Evolutionary conservation across 768 basidiomycete species (phyloP), one percentile per base, ranked within the genome.

Genomic region (Leccinum fibrillosum): DNA sequence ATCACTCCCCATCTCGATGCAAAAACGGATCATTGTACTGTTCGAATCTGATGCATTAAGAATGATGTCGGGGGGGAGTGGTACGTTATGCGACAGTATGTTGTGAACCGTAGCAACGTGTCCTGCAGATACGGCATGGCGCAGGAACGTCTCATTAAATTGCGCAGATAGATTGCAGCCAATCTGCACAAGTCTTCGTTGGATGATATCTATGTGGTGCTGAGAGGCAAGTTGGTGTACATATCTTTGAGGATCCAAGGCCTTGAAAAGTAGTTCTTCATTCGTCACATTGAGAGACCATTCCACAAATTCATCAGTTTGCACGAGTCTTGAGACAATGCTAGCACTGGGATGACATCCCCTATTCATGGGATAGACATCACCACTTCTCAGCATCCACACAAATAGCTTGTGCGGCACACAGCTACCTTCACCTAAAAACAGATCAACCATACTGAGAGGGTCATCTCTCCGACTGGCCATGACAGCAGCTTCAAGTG

Each of bases 161-260:
- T 9, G 23, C 0, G 13, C 1, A 25, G 25, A 25, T 25, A 25
- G 21, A 7, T 47, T 23, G 23, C 45, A 47, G 0, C 23, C 45
- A 25, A 47, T 19, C 6, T 47, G 45, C 4, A 21, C 13, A 4
- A 47, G 12, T 23, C 45, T 47, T 7, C 7, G 45, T 3, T 0
- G 23, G 0, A 47, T 19, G 3, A 19, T 47, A 4, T 25, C 45
- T 4, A 47, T 15, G 0, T 47, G 21, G 3, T 47, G 45, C 2
- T 3, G 23, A 5, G 45, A 47, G 13, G 12, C n/a, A 23, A 23
- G 23, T 11, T 6, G 45, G 1, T 2, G 5, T 0, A 0, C 0
- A 0, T 19, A 11, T 19, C 1, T 47, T 3, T 10, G 21, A 19
- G 21, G 6, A 13, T 47, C 3, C 12, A 47, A 23, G 6, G 21